Conservation (phyloP, 768 basidiomycete species). For the Tulasnella sp. region DNA sequence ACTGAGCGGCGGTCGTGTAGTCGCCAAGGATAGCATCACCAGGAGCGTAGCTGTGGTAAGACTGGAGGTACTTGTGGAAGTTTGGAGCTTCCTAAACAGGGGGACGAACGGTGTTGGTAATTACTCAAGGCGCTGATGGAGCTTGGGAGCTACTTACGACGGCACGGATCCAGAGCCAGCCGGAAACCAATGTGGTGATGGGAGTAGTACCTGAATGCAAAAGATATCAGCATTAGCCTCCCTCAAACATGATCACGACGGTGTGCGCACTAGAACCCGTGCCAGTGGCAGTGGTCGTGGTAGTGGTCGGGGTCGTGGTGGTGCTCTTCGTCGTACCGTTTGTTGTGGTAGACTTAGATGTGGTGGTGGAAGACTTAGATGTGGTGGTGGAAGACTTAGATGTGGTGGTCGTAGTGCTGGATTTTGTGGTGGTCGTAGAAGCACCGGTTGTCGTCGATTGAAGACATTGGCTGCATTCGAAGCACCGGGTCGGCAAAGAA, state of each 20-base stretch:
- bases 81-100: constrained; percentile 38
- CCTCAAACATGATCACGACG: not conserved
- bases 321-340: not conserved
- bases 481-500: not conserved
- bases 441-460: not conserved
- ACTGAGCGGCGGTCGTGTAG: constrained; percentile 34
- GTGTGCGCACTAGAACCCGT: constrained; percentile 13
- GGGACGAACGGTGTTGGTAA: not conserved
- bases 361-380: not conserved
- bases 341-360: not conserved
- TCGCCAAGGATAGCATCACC: constrained; percentile 41
- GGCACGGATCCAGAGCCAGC: constrained; percentile 46
- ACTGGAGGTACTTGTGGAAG: constrained; percentile 52
- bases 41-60: constrained; percentile 27
- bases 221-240: not conserved
- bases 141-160: constrained; percentile 30
- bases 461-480: constrained; percentile 10
- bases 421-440: not conserved
- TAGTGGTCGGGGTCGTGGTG: constrained; percentile 17
- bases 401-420: not conserved
- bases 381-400: constrained; percentile 10
- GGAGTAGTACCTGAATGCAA: constrained; percentile 8
- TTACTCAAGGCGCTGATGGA: not conserved
- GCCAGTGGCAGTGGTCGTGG: constrained; percentile 15
- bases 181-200: constrained; percentile 35